These are phyloP conservation scores for Pezicula radicicola DNA, from an alignment of 2,329 filamentous ascomycete genomes.

Conservation along the genomic window DNA sequence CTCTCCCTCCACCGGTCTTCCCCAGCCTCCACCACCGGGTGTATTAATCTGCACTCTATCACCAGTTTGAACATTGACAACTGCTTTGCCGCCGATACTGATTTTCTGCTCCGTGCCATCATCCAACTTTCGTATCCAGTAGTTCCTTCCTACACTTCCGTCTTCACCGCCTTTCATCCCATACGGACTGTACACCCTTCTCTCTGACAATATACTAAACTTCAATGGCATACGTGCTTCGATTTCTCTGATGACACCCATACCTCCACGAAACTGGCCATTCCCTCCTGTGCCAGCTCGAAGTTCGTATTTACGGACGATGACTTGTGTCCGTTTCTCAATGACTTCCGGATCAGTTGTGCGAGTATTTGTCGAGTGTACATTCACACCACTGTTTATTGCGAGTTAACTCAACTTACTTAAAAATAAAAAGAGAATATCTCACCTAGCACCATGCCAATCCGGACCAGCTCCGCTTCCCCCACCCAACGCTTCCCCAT, in stretches of 20 bases:
- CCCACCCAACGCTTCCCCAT: constrained; percentile 80
- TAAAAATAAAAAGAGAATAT: no score
- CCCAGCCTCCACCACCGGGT: constrained; percentile 18
- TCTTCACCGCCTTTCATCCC: constrained; percentile 79
- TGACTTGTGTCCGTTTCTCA: constrained; percentile 69
- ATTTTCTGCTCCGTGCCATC: constrained; percentile 5
- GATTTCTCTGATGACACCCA: constrained; percentile 73
- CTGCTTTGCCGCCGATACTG: constrained; percentile 17
- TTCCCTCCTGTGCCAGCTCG: constrained; percentile 57
- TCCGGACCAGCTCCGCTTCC: constrained; percentile 67
- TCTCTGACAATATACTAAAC: constrained; percentile 73
- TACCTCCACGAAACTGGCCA: constrained; percentile 65
- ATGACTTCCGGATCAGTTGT: constrained; percentile 79
- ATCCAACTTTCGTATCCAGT: constrained; percentile 60
- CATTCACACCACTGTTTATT: constrained; percentile 65
- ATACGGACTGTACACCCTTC: constrained; percentile 72
- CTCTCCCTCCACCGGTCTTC: not conserved
- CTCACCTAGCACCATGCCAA: constrained; percentile 53
- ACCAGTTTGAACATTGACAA: constrained; percentile 9
- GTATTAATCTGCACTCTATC: constrained; percentile 16
- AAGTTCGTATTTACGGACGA: constrained; percentile 66
- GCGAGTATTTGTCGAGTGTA: constrained; percentile 79
- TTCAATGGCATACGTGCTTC: constrained; percentile 74
- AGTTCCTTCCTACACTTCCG: constrained; percentile 72
- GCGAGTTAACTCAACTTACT: no score